Conservation (phyloP, 805 yeast genomes). For the Ogataea angusta region DNA sequence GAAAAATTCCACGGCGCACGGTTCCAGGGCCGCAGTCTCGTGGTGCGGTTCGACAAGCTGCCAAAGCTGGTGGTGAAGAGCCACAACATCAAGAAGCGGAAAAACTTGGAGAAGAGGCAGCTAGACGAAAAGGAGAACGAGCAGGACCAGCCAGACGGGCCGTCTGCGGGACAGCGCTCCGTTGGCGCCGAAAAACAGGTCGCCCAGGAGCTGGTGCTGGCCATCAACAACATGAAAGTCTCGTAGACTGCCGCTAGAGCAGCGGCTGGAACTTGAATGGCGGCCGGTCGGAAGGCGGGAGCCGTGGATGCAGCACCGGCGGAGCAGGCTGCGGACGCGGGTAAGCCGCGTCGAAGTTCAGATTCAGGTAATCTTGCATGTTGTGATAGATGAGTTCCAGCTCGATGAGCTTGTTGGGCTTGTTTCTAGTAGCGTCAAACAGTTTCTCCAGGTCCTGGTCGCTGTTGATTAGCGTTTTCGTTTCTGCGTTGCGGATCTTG, state of each 20-base stretch:
- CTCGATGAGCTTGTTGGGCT: slow-evolving; percentile 33
- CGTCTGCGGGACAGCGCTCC: not conserved
- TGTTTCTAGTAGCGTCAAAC: slow-evolving; percentile 29
- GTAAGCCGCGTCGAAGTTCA: slow-evolving; percentile 24
- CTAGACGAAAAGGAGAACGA: slow-evolving; percentile 9
- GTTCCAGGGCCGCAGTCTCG: slow-evolving; percentile 59
- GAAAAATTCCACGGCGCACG: slow-evolving; percentile 44
- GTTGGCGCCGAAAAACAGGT: slow-evolving; percentile 25
- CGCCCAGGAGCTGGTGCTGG: slow-evolving; percentile 26
- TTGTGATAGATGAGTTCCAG: slow-evolving; percentile 38
- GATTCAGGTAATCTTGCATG: slow-evolving; percentile 28
- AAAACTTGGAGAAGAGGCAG: slow-evolving; percentile 14
- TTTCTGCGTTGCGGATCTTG: slow-evolving; percentile 33
- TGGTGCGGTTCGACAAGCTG: slow-evolving; percentile 58
- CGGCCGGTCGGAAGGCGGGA: slow-evolving; percentile 13
- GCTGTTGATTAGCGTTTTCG: slow-evolving; percentile 35
- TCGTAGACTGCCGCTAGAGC: slow-evolving; percentile 14
- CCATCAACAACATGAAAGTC: slow-evolving; percentile 19
- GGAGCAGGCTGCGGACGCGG: slow-evolving; percentile 13
- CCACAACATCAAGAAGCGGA: slow-evolving; percentile 23
- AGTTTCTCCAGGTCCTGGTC: slow-evolving; percentile 47
- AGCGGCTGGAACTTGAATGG: slow-evolving; percentile 31
- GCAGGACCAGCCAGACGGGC: not conserved
- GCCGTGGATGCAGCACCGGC: slow-evolving; percentile 7
- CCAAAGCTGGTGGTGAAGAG: slow-evolving; percentile 38